These are phyloP conservation scores for Hypoxylon sp. DNA, from an alignment of 2,329 filamentous ascomycete species.

Conservation along the genomic window DNA sequence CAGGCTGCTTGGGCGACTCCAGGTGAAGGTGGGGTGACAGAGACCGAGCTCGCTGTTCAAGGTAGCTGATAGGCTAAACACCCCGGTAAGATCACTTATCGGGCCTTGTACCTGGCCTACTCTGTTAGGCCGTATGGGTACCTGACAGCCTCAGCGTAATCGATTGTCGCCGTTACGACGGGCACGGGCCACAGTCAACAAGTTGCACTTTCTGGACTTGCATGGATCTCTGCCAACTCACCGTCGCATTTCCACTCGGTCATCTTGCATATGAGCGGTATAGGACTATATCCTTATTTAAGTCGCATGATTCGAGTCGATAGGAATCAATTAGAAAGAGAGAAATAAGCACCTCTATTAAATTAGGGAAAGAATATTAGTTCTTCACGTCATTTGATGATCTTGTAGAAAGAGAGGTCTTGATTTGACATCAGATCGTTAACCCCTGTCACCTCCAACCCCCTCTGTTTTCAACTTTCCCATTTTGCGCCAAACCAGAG, in stretches of 20 bases:
- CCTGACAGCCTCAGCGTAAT: constrained; percentile 22
- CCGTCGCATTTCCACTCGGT: constrained; percentile 37
- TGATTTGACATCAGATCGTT: constrained; percentile 37
- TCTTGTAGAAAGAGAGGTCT: background rate
- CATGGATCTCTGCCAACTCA: constrained; percentile 47
- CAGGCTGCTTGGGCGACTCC: background rate
- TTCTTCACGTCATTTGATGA: constrained; percentile 12
- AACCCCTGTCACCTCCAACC: constrained; percentile 46
- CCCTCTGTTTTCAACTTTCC: constrained; percentile 46
- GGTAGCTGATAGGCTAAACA: constrained; percentile 26
- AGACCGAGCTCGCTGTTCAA: constrained; percentile 3
- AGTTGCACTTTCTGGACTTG: constrained; percentile 15
- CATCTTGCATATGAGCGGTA: constrained; percentile 37
- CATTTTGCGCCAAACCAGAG: constrained; percentile 16
- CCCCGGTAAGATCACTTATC: constrained; percentile 21
- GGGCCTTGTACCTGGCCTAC: constrained; percentile 24
- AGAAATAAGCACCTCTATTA: constrained; percentile 3
- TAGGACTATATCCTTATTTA: constrained; percentile 23
- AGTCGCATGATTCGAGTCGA: constrained; percentile 21
- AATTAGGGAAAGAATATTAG: constrained; percentile 1
- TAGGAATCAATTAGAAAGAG: constrained; percentile 24
- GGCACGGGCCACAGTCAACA: constrained; percentile 37
- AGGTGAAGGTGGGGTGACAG: constrained; percentile 23
- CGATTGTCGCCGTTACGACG: constrained; percentile 38
- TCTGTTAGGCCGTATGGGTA: constrained; percentile 14